Conservation (phyloP, 177 flowering plant species). For the Vitis hybrid region DNA sequence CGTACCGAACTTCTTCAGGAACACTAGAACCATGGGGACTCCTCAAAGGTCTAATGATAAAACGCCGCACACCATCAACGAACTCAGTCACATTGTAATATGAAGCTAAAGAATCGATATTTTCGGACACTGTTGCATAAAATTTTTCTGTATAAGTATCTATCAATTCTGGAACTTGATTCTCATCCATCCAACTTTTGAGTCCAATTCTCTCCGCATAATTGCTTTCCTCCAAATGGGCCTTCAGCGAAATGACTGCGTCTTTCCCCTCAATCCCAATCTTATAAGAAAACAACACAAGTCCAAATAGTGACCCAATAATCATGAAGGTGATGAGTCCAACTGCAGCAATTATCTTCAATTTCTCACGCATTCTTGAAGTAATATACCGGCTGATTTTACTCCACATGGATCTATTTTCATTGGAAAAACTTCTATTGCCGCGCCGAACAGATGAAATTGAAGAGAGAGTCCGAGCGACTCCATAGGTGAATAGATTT, state of each 20-base stretch:
- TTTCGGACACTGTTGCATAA: conserved; percentile 66
- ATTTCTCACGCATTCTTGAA: conserved; percentile 51
- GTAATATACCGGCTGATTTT: conserved; percentile 61
- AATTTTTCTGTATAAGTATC: conserved; percentile 67
- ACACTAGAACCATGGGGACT: conserved; percentile 16
- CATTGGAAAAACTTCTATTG: conserved; percentile 26
- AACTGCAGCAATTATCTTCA: conserved; percentile 79
- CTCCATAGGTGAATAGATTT: too few relatives aligned
- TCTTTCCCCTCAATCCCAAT: conserved; percentile 90
- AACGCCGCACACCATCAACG: conserved; percentile 74
- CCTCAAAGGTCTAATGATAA: conserved; percentile 34
- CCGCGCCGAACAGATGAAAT: too few relatives aligned
- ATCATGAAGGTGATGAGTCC: conserved; percentile 79
- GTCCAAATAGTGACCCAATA: conserved; percentile 44
- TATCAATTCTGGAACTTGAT: conserved; percentile 79
- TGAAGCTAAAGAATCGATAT: conserved; percentile 71
- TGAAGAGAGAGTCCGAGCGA: too few relatives aligned
- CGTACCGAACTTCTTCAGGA: conserved; percentile 14
- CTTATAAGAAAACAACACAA: conserved; percentile 66
- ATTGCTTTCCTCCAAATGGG: conserved; percentile 77
- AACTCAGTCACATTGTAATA: conserved; percentile 90
- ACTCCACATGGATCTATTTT: conserved; percentile 60
- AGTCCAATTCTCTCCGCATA: conserved; percentile 84
- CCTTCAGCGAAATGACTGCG: conserved; percentile 74
- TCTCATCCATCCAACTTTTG: conserved; percentile 91